These are phyloP conservation scores for Vitis hybrid DNA, from an alignment of 177 flowering plant genomes.

Conservation along the genomic window DNA sequence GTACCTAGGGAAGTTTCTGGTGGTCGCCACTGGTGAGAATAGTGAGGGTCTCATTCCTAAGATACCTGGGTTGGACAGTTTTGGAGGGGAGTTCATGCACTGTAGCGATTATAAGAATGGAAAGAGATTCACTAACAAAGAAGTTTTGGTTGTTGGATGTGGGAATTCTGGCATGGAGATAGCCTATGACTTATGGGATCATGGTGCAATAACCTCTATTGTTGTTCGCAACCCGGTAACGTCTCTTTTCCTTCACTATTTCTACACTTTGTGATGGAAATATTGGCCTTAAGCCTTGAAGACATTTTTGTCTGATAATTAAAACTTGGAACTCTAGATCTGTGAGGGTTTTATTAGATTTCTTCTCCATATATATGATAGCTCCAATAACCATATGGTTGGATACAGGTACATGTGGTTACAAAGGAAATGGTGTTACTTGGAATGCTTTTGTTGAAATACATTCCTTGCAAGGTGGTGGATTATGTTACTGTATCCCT, in stretches of 20 bases:
- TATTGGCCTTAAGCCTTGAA: not conserved
- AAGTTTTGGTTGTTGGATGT: conserved; percentile 51
- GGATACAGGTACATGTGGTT: conserved; percentile 31
- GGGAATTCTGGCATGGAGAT: conserved; percentile 68
- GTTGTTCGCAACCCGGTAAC: conserved; percentile 32
- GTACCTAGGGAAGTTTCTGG: conserved; percentile 29
- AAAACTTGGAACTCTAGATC: no score
- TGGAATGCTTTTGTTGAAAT: conserved; percentile 26
- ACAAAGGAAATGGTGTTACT: conserved; percentile 24
- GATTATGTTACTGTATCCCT: conserved; percentile 11
- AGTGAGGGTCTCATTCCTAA: conserved; percentile 33
- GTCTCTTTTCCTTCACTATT: not conserved
- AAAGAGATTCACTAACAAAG: conserved; percentile 6
- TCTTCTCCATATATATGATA: not conserved
- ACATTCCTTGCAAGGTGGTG: conserved; percentile 14
- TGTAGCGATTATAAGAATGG: conserved; percentile 35
- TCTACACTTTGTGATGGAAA: not conserved
- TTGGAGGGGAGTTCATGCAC: conserved; percentile 38
- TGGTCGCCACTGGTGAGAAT: conserved; percentile 54
- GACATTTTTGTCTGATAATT: not conserved
- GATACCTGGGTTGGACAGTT: conserved; percentile 34
- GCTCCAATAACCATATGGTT: not conserved
- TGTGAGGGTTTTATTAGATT: not conserved
- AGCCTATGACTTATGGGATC: conserved; percentile 34
- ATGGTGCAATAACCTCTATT: conserved; percentile 33